These are phyloP conservation scores for Thalassiosira delicatula DNA, from an alignment of 352 stramenopile species.

Conservation along the genomic window DNA sequence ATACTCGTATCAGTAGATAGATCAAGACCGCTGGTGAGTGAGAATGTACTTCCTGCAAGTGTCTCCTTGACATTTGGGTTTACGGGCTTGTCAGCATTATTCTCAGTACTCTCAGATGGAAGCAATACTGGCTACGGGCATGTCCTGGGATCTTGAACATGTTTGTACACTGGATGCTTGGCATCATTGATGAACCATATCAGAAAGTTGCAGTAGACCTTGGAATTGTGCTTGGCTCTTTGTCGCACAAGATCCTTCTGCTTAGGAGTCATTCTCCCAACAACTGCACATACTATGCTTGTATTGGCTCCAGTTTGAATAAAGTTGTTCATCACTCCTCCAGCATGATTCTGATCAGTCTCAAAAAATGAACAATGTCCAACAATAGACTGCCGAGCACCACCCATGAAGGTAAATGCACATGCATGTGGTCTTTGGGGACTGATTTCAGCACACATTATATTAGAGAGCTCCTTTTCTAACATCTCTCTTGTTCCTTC, in stretches of 20 bases:
- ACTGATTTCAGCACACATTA: background rate
- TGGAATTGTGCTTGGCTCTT: background rate
- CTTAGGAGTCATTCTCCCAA: background rate
- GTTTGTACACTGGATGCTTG: background rate
- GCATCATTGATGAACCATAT: background rate
- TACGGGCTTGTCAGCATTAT: background rate
- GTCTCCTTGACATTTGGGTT: background rate
- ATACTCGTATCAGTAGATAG: background rate
- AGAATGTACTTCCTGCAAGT: background rate
- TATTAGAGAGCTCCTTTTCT: conserved; percentile 61
- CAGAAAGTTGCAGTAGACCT: background rate
- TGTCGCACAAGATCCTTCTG: background rate
- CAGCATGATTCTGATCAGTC: background rate
- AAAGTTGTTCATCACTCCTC: background rate
- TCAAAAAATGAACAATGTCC: background rate
- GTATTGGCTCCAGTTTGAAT: background rate
- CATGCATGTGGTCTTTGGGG: background rate
- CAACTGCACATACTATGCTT: background rate
- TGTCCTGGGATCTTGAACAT: background rate
- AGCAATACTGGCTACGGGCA: background rate
- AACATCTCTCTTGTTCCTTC: conserved; percentile 59
- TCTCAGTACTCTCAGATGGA: background rate
- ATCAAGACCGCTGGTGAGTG: background rate
- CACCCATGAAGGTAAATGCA: background rate
- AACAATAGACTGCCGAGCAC: background rate